These are phyloP conservation scores for Beauveria scarabaeidicola DNA, from an alignment of 2,329 filamentous ascomycete genomes.

Conservation along the genomic window DNA sequence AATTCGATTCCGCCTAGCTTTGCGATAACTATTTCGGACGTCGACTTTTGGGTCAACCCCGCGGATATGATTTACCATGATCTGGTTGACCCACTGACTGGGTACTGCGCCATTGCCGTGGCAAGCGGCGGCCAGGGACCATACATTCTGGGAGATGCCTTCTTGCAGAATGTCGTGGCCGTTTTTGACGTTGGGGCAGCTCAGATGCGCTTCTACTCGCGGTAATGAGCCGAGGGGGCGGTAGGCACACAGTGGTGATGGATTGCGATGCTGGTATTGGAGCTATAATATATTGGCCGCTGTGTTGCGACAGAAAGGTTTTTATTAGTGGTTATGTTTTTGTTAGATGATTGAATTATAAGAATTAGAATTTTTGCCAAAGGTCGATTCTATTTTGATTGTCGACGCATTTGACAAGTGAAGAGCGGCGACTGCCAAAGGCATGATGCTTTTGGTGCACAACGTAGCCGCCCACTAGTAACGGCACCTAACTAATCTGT, in stretches of 20 bases:
- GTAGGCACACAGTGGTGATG: not conserved
- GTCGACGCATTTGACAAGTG: not conserved
- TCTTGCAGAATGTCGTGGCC: conserved; percentile 41
- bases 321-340: conserved; percentile 11
- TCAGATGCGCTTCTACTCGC: conserved; percentile 36
- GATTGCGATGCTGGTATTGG: conserved; percentile 5
- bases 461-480: not conserved
- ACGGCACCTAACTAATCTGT: not conserved
- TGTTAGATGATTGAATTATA: conserved; percentile 11
- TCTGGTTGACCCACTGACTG: conserved; percentile 34
- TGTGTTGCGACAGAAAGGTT: conserved; percentile 7
- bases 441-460: not conserved
- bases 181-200: conserved; percentile 39
- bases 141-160: conserved; percentile 41
- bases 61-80: conserved; percentile 38
- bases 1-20: conserved; percentile 37
- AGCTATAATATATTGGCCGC: conserved; percentile 10
- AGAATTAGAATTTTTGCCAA: not conserved
- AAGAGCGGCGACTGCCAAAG: not conserved
- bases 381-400: not conserved
- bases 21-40: conserved; percentile 35
- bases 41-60: conserved; percentile 39
- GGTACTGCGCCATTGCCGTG: conserved; percentile 40
- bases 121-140: conserved; percentile 36
- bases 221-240: not conserved